Evolutionary conservation across 176 grass and related monocot species (phyloP).

Genomic region (Avena insularis): DNA sequence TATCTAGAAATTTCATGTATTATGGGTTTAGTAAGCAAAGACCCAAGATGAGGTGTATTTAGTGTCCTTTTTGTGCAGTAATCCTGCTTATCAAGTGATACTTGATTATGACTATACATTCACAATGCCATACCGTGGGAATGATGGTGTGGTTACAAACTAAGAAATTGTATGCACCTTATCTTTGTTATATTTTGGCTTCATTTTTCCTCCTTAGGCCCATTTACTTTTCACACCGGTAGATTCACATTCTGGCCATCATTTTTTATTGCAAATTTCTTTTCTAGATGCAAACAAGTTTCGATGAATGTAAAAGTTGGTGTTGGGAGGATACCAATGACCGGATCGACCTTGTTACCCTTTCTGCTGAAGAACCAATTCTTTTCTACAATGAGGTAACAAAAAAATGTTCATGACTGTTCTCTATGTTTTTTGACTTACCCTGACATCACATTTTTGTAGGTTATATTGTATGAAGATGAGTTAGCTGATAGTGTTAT

Average conservation of each 20-base stretch:
- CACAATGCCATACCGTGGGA: conserved; percentile 83
- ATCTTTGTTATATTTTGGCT: neutral
- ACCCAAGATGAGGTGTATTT: neutral
- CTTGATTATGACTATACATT: conserved; percentile 99
- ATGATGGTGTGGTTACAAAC: conserved; percentile 49
- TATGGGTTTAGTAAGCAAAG: neutral
- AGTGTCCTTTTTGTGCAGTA: conserved; percentile 62
- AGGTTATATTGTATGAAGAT: conserved; percentile 97
- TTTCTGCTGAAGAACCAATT: conserved; percentile 88
- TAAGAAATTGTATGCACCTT: conserved; percentile 42
- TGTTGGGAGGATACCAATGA: conserved; percentile 80
- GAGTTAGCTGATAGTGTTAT: conserved; percentile 93
- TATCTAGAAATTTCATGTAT: neutral
- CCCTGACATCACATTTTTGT: conserved; percentile 31
- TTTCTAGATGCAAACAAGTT: conserved; percentile 55
- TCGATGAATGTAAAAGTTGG: conserved; percentile 53
- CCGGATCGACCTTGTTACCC: conserved; percentile 74
- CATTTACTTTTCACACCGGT: neutral
- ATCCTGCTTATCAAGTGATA: conserved; percentile 86
- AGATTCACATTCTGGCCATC: neutral
- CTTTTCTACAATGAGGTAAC: conserved; percentile 89
- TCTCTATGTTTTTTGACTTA: conserved; percentile 29
- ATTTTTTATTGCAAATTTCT: neutral
- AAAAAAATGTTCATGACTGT: conserved; percentile 26
- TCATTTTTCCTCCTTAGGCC: neutral